Conservation (phyloP, 2,329 filamentous ascomycete species). For the Diatrype stigma region DNA sequence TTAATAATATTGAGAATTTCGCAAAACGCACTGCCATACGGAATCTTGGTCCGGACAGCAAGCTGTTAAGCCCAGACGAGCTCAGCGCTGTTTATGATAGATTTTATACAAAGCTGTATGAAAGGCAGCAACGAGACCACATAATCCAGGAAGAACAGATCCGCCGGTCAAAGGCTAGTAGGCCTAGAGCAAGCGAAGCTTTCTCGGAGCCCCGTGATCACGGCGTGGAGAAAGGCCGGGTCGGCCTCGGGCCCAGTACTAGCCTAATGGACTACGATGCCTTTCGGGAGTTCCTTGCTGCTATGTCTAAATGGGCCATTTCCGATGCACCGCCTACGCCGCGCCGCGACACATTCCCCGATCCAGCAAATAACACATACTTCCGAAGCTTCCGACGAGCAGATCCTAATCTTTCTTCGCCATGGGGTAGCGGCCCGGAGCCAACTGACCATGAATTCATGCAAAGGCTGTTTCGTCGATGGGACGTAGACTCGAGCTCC, state of each 20-base stretch:
- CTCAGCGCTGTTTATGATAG: slow-evolving; percentile 88
- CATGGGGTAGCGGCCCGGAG: slow-evolving; percentile 54
- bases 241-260: slow-evolving; percentile 83
- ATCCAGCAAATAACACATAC: slow-evolving; percentile 56
- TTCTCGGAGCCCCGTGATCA: slow-evolving; percentile 38
- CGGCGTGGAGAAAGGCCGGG: slow-evolving; percentile 74
- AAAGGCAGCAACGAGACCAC: slow-evolving; percentile 77
- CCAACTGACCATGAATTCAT: slow-evolving; percentile 96
- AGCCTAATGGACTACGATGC: slow-evolving; percentile 97
- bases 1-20: slow-evolving; percentile 95
- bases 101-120: slow-evolving; percentile 89
- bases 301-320: slow-evolving; percentile 87
- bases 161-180: slow-evolving; percentile 59
- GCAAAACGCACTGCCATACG: slow-evolving; percentile 94
- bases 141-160: slow-evolving; percentile 74
- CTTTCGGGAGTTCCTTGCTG: slow-evolving; percentile 89
- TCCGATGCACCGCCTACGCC: slow-evolving; percentile 73
- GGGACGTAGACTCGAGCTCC: slow-evolving; percentile 77
- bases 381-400: slow-evolving; percentile 51
- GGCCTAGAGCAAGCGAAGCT: slow-evolving; percentile 41
- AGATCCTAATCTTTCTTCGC: slow-evolving; percentile 37
- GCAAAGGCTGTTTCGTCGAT: slow-evolving; percentile 78
- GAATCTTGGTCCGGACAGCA: slow-evolving; percentile 94
- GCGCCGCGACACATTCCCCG: slow-evolving; percentile 41
- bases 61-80: slow-evolving; percentile 79